Base-by-base conservation (phyloP, 208 protist genomes). In the Trypanosoma lewisi region DNA sequence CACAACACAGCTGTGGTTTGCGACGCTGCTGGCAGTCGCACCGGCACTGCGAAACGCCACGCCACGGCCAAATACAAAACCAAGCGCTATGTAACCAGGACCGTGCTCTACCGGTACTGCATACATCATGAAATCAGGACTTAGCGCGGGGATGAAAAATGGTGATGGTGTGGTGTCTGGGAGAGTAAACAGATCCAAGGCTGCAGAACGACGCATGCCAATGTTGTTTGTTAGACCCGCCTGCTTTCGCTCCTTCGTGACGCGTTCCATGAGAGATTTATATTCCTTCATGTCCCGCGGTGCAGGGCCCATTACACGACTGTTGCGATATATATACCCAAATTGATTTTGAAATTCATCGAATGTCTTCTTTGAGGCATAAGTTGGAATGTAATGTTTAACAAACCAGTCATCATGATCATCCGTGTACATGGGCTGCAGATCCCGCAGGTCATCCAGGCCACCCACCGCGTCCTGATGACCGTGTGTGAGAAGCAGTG, bases 361-460 rank as follows among this genome's bases (percentile, higher is more conserved):
- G 9, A 88, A 47, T 23, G 89, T 93, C 19, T 48, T 65, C 27
- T 8, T 33, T 28, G 77, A 75, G 33, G 88, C 69, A 67, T 87
- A 95, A 25, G 85, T 91, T 4, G 85, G 82, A 30, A 95, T 81
- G 48, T 83, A 91, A 36, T 73, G 65, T 47, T 89, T 75, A 42
- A 89, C 50, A 59, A 78, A 66, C 83, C 85, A 93, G 25, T 93
- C 66, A 23, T 73, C 58, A 6, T 34, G 25, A 8, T 52, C 47
- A 33, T 79, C 70, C 73, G 78, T 77, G 57, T 75, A 63, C 80
- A 93, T 84, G 11, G 30, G 57, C 67, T 97, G 93, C 39, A 94
- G 49, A 59, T 97, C 93, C n/a, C 90, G 84, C 28, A 97, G 67
- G 61, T 97, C 93, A 57, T 96, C 90, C 3, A 97, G 63, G 2